Evolutionary conservation across 257 asterid species (phyloP).

Genomic region (Capsicum pubescens): DNA sequence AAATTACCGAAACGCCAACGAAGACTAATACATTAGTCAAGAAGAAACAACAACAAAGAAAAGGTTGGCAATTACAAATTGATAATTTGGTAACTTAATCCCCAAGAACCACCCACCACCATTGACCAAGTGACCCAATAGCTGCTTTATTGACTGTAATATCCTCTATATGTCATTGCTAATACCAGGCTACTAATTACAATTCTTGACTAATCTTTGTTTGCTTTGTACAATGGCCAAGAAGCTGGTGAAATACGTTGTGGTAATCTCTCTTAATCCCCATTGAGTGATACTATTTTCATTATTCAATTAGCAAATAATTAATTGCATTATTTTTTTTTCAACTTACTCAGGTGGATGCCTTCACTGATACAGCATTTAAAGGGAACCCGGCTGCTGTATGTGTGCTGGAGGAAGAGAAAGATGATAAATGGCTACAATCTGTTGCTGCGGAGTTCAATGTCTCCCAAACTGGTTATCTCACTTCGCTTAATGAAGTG

Average conservation of each 20-base stretch:
- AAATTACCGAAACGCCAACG: neutral
- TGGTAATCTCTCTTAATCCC: conserved; percentile 45
- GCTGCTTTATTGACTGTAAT: neutral
- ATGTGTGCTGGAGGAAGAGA: conserved; percentile 77
- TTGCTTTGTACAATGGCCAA: conserved; percentile 42
- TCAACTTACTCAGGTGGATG: conserved; percentile 64
- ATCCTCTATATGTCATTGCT: neutral
- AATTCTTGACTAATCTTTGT: neutral
- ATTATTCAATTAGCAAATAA: neutral
- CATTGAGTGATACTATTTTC: neutral
- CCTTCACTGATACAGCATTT: conserved; percentile 78
- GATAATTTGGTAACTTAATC: neutral
- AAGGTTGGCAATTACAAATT: neutral
- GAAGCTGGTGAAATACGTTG: conserved; percentile 67
- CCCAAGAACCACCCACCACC: neutral
- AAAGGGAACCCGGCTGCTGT: conserved; percentile 98
- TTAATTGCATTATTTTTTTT: neutral
- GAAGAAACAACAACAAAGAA: neutral
- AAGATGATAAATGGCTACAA: conserved; percentile 81
- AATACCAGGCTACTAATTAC: neutral
- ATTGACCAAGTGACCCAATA: neutral
- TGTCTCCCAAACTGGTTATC: conserved; percentile 66
- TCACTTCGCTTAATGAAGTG: conserved; percentile 49
- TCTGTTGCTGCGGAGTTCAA: conserved; percentile 90
- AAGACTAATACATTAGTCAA: neutral